These are phyloP conservation scores for Sisymbrium irio DNA, from an alignment of 345 rosid genomes.

Conservation along the genomic window DNA sequence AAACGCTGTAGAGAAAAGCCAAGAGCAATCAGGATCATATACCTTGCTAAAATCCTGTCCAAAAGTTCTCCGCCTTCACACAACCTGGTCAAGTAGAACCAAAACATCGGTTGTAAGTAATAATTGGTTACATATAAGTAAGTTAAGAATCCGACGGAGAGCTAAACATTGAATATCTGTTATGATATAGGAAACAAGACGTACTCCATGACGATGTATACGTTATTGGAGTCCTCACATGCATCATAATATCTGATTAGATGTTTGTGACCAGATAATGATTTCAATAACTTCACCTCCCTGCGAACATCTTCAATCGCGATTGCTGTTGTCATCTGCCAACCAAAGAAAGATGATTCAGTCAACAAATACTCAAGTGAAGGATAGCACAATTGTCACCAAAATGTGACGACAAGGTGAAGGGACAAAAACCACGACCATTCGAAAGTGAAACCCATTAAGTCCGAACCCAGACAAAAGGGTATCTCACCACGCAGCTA, in stretches of 20 bases:
- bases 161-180: background rate
- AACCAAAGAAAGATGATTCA: conserved; percentile 22
- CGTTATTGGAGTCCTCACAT: conserved; percentile 79
- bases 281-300: conserved; percentile 78
- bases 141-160: background rate
- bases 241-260: conserved; percentile 73
- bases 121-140: background rate
- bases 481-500: conserved; percentile 9
- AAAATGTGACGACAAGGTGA: background rate
- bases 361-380: too few relatives aligned
- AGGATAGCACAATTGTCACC: too few relatives aligned
- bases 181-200: conserved; percentile 40
- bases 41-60: conserved; percentile 85
- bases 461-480: conserved; percentile 21
- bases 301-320: conserved; percentile 91
- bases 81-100: conserved; percentile 47
- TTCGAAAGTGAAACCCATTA: background rate
- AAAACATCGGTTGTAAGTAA: background rate
- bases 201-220: conserved; percentile 92
- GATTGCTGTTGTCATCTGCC: conserved; percentile 86
- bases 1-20: background rate
- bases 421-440: conserved; percentile 9
- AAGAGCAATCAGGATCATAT: background rate
- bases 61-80: conserved; percentile 88
- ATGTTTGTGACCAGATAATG: conserved; percentile 74